Percentiles rank a stretch among this genome's conserved stretches.
phyloP scores from a whole-genome alignment of 441 rosid genomes.

The Flueggea neowawraea region DNA sequence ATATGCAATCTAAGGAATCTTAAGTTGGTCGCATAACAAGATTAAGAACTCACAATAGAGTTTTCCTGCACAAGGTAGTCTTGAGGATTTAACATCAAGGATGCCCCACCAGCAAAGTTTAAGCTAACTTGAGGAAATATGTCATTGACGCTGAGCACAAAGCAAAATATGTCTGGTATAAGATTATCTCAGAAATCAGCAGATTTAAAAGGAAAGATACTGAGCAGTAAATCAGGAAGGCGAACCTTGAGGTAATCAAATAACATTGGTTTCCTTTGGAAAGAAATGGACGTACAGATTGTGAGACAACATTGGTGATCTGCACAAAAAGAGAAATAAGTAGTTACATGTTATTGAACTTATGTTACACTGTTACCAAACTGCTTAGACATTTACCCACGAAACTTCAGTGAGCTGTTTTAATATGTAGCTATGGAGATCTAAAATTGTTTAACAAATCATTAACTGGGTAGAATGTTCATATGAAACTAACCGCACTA shows the following conservation, averaged over 20 bases:
- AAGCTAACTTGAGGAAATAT: slow-evolving; percentile 87
- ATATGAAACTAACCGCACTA: slow-evolving; percentile 62
- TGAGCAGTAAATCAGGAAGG: slow-evolving; percentile 9
- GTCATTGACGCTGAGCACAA: slow-evolving; percentile 46
- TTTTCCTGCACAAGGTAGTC: slow-evolving; percentile 83
- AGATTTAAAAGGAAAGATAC: background rate
- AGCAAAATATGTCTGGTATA: slow-evolving; percentile 11
- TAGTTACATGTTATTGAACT: background rate
- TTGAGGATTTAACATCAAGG: slow-evolving; percentile 68
- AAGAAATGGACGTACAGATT: slow-evolving; percentile 42
- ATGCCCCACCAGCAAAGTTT: slow-evolving; percentile 81
- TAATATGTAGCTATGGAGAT: background rate
- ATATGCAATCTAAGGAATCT: background rate
- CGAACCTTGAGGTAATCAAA: slow-evolving; percentile 61
- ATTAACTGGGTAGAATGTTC: slow-evolving; percentile 2
- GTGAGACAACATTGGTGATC: slow-evolving; percentile 36
- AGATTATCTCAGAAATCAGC: slow-evolving; percentile 1
- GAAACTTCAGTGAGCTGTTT: background rate
- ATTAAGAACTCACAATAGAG: slow-evolving; percentile 53
- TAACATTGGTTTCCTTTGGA: slow-evolving; percentile 64
- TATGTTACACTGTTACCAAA: background rate
- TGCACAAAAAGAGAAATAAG: slow-evolving; percentile 31
- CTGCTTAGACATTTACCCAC: background rate
- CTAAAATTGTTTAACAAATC: background rate
- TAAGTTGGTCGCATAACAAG: background rate